These are phyloP conservation scores for Naematelia encephala DNA, from an alignment of 768 basidiomycete species.

Conservation along the genomic window DNA sequence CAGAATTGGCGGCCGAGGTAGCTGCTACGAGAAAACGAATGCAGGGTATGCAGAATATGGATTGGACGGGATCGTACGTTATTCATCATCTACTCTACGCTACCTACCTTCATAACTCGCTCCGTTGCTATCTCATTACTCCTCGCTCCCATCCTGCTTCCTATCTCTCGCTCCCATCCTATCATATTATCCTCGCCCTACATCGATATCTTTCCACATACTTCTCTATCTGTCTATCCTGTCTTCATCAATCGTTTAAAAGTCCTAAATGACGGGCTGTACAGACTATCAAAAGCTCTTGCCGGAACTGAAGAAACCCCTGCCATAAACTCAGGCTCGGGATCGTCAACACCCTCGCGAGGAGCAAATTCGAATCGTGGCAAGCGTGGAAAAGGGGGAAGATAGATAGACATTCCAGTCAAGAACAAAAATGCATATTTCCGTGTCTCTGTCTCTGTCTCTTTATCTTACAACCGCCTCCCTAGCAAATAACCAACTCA, in stretches of 20 bases:
- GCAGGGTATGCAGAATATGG: constrained; percentile 36
- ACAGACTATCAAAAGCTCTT: neutral
- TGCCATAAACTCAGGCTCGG: neutral
- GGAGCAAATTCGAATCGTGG: neutral
- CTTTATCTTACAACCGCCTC: too few relatives aligned
- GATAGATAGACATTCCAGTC: too few relatives aligned
- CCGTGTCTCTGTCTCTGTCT: too few relatives aligned
- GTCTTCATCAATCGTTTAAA: too few relatives aligned
- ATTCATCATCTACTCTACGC: neutral
- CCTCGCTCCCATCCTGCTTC: neutral
- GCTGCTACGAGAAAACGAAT: constrained; percentile 40
- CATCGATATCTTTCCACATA: too few relatives aligned
- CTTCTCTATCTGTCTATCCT: too few relatives aligned
- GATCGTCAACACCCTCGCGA: neutral
- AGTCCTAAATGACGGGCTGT: too few relatives aligned
- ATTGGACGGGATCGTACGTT: constrained; percentile 45
- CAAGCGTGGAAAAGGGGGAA: neutral
- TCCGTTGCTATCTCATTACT: neutral
- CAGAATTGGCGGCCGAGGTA: constrained; percentile 45
- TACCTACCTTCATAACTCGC: neutral
- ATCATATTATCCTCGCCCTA: neutral
- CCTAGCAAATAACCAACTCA: constrained; percentile 3
- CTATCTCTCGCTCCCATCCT: neutral
- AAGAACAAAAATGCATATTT: too few relatives aligned
- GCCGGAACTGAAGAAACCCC: neutral